phyloP scores from a whole-genome alignment of 441 rosid genomes.

The Gossypium schwendimanii region DNA sequence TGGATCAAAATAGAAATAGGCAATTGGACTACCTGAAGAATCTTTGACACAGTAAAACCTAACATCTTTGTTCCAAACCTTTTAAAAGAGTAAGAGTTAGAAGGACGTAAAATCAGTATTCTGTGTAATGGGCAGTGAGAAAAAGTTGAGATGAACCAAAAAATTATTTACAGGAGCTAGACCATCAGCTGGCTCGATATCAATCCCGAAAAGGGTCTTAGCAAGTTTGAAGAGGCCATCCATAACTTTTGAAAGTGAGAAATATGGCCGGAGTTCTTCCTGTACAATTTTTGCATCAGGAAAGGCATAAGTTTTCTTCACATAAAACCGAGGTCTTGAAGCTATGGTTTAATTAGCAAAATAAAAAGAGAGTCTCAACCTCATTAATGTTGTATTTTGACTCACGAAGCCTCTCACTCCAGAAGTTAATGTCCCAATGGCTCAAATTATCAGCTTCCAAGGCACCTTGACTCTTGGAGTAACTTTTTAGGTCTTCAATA shows the following conservation, averaged over 20 bases:
- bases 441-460: slow-evolving; percentile 56
- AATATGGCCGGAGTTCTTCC: slow-evolving; percentile 90
- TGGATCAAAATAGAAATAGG: slow-evolving; percentile 93
- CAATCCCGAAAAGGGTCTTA: slow-evolving; percentile 60
- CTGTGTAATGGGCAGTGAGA: slow-evolving; percentile 8
- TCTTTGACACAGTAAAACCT: slow-evolving; percentile 71
- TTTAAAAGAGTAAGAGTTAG: slow-evolving; percentile 12
- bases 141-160: slow-evolving; percentile 8
- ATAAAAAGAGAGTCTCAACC: slow-evolving; percentile 32
- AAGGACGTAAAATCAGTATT: slow-evolving; percentile 7
- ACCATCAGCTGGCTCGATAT: slow-evolving; percentile 78
- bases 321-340: background rate
- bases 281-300: slow-evolving; percentile 21
- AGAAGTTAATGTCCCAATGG: slow-evolving; percentile 81
- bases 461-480: slow-evolving; percentile 66
- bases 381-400: slow-evolving; percentile 81
- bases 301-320: background rate
- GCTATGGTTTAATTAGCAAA: background rate
- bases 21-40: slow-evolving; percentile 62
- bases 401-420: slow-evolving; percentile 98
- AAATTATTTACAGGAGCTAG: slow-evolving; percentile 63
- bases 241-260: slow-evolving; percentile 89
- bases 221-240: slow-evolving; percentile 83
- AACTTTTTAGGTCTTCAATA: slow-evolving; percentile 68
- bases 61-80: slow-evolving; percentile 91